A percentile compares a stretch with the other conserved stretches of the same genome.
phyloP scores from a whole-genome alignment of 495 filamentous ascomycete genomes.

The Eremomyces bilateralis region DNA sequence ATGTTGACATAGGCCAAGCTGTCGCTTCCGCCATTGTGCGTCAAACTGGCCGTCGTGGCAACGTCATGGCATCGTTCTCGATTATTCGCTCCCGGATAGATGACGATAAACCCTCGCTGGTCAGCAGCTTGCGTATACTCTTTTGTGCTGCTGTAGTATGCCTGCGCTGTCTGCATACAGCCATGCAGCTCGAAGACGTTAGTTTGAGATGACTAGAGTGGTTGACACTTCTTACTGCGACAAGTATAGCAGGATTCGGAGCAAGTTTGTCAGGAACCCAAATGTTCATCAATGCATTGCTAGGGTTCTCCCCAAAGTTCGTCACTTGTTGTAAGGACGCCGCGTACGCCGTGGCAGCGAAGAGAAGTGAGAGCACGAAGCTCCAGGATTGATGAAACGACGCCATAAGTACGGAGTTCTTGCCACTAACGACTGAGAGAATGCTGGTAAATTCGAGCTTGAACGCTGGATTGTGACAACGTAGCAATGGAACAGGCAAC shows the following conservation, averaged over 20 bases:
- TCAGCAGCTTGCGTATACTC: too few relatives aligned
- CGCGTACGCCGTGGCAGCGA: too few relatives aligned
- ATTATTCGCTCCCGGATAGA: constrained; percentile 27
- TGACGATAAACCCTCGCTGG: constrained; percentile 29
- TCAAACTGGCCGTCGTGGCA: constrained; percentile 23
- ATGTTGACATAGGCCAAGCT: constrained; percentile 31
- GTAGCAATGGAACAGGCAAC: too few relatives aligned
- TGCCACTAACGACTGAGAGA: too few relatives aligned
- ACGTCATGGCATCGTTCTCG: constrained; percentile 36
- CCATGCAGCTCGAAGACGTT: too few relatives aligned
- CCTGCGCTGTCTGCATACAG: constrained; percentile 15
- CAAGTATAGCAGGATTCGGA: constrained; percentile 12
- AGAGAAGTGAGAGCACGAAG: too few relatives aligned
- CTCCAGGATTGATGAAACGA: too few relatives aligned
- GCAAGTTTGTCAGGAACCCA: constrained; percentile 13
- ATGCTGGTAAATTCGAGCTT: too few relatives aligned
- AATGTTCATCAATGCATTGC: constrained; percentile 16
- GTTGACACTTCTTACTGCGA: too few relatives aligned
- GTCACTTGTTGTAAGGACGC: constrained; percentile 5
- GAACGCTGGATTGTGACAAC: too few relatives aligned
- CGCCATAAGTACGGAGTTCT: too few relatives aligned
- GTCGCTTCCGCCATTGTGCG: constrained; percentile 31
- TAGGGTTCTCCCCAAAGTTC: constrained; percentile 7
- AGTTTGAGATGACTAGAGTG: too few relatives aligned
- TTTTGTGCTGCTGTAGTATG: constrained; percentile 14